Percentiles rank a stretch among this genome's conserved stretches.
Evolutionary conservation across 805 yeast species (phyloP).

Genomic region (Candida cerambycidarum): DNA sequence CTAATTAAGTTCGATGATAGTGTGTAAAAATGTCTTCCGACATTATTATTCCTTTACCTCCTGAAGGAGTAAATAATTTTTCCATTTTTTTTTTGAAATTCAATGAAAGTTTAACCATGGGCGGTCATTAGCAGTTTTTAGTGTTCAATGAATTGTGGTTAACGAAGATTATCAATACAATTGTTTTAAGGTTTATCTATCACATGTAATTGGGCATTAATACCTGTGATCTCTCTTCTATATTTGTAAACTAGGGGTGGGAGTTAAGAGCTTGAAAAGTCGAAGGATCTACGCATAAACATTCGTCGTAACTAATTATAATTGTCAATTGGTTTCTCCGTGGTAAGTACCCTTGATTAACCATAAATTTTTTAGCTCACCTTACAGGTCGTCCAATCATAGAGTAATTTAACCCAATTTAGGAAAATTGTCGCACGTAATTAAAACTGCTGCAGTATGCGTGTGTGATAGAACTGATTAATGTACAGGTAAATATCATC

Average conservation of each 20-base stretch:
- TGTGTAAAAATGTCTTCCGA: not conserved
- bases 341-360: not conserved
- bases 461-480: not conserved
- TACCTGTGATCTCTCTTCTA: too few species aligned
- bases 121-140: not conserved
- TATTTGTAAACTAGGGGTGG: too few species aligned
- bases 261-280: too few species aligned
- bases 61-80: conserved; percentile 4
- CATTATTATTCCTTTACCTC: not conserved
- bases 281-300: too few species aligned
- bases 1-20: not conserved
- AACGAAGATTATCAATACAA: too few species aligned
- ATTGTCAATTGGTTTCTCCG: not conserved
- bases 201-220: too few species aligned
- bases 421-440: conserved; percentile 6
- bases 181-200: too few species aligned
- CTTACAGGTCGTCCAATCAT: not conserved
- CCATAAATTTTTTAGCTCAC: not conserved
- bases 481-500: too few species aligned
- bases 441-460: not conserved
- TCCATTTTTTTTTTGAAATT: conserved; percentile 1
- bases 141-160: not conserved
- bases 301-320: too few species aligned
- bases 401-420: conserved; percentile 2
- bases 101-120: conserved; percentile 4